Percentiles rank a stretch among this genome's conserved stretches.
These are phyloP conservation scores for Terana coerulea DNA, from an alignment of 768 basidiomycete genomes.

Conservation along the genomic window DNA sequence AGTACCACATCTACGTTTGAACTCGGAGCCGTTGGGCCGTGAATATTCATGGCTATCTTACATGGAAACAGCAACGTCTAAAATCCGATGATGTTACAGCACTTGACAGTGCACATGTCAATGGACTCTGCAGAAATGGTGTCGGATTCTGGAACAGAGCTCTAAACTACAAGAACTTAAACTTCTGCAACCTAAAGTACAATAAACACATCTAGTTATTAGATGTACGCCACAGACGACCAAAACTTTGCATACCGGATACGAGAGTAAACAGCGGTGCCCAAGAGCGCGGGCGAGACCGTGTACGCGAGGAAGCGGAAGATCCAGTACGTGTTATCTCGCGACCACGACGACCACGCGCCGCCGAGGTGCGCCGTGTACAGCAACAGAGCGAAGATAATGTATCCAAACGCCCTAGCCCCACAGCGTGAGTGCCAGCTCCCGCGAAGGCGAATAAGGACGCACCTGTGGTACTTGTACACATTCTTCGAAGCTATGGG, in stretches of 20 bases:
- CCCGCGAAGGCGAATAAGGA: not conserved
- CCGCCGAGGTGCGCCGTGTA: constrained; percentile 69
- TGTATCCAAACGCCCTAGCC: constrained; percentile 68
- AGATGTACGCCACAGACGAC: too few species aligned
- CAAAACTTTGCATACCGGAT: constrained; percentile 36
- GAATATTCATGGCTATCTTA: too few species aligned
- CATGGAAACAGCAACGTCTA: too few species aligned
- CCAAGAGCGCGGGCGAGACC: constrained; percentile 45
- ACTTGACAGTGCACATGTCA: too few species aligned
- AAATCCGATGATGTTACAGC: too few species aligned
- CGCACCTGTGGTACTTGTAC: constrained; percentile 82
- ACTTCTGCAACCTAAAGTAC: constrained; percentile 51
- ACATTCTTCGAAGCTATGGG: constrained; percentile 63
- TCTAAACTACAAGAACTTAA: constrained; percentile 48
- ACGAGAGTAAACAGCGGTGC: constrained; percentile 44
- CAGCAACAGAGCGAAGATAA: constrained; percentile 57
- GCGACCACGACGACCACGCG: constrained; percentile 60
- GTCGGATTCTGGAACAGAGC: too few species aligned
- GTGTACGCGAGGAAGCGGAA: constrained; percentile 50
- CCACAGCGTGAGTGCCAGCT: too few species aligned
- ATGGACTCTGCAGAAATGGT: too few species aligned
- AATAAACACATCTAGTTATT: too few species aligned
- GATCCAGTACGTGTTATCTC: constrained; percentile 30
- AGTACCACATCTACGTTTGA: too few species aligned
- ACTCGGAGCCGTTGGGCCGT: too few species aligned